Conservation (phyloP, 306 rosid genomes). For the Vigna nakashimae region DNA sequence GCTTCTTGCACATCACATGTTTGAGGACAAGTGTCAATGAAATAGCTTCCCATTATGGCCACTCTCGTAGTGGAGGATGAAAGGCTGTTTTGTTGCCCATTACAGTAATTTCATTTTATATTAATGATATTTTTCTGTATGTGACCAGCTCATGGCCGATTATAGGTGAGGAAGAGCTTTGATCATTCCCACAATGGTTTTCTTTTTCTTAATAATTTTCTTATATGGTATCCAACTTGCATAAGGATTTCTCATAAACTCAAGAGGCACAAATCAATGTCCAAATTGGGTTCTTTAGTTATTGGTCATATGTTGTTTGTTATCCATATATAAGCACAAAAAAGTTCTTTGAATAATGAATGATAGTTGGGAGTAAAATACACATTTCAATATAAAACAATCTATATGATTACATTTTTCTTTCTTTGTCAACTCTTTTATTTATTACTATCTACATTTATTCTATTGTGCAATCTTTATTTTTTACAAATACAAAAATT, state of each 20-base stretch:
- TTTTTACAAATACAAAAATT: too few species aligned
- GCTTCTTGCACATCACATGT: neutral
- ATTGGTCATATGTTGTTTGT: too few species aligned
- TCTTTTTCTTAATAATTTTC: neutral
- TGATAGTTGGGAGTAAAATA: too few species aligned
- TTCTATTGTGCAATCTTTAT: too few species aligned
- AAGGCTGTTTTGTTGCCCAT: conserved; percentile 15
- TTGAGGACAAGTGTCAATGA: conserved; percentile 42
- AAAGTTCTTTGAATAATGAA: too few species aligned
- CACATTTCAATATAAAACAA: too few species aligned
- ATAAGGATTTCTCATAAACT: neutral
- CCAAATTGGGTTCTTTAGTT: neutral
- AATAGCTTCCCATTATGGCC: conserved; percentile 44
- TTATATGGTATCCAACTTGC: neutral
- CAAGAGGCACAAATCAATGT: neutral
- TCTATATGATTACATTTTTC: too few species aligned
- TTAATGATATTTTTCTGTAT: conserved; percentile 22
- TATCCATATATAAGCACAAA: too few species aligned
- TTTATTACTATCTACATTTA: too few species aligned
- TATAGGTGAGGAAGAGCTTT: neutral
- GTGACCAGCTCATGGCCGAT: conserved; percentile 35
- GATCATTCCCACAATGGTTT: neutral
- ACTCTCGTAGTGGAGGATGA: conserved; percentile 54
- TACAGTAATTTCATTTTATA: neutral
- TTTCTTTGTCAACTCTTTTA: too few species aligned